Conservation (phyloP, 208 protist species). For the Angomonas deanei region DNA sequence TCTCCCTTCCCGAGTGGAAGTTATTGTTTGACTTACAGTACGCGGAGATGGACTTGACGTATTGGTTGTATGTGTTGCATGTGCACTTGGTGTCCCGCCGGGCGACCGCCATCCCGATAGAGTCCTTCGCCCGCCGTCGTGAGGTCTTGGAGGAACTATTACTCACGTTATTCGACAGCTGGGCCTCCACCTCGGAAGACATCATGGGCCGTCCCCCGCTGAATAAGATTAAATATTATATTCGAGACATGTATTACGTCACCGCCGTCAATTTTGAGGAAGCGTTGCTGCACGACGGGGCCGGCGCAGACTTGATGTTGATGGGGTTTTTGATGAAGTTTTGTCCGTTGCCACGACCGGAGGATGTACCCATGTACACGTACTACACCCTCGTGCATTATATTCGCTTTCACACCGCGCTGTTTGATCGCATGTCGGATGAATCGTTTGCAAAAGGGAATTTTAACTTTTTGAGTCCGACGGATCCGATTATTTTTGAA, state of each 20-base stretch:
- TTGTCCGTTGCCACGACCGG: constrained; percentile 75
- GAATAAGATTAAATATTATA: constrained; percentile 84
- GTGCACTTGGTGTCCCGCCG: constrained; percentile 81
- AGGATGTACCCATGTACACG: constrained; percentile 87
- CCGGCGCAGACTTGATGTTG: constrained; percentile 81
- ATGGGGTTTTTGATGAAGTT: constrained; percentile 88
- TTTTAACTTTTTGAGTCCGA: constrained; percentile 84
- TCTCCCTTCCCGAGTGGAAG: constrained; percentile 77
- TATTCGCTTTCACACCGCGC: constrained; percentile 85
- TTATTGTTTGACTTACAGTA: constrained; percentile 84
- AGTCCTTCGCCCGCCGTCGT: constrained; percentile 78
- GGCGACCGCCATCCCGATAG: constrained; percentile 79
- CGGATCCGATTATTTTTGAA: constrained; percentile 75
- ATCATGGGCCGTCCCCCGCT: constrained; percentile 84
- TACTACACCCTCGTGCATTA: constrained; percentile 91
- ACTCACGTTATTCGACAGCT: constrained; percentile 84
- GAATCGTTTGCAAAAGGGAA: constrained; percentile 82
- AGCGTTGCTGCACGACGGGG: constrained; percentile 72
- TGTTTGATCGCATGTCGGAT: constrained; percentile 85
- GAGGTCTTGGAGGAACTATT: constrained; percentile 87
- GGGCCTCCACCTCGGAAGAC: constrained; percentile 75
- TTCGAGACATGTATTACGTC: constrained; percentile 90
- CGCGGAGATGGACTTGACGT: constrained; percentile 86
- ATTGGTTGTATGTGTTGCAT: constrained; percentile 87
- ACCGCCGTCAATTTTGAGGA: constrained; percentile 88